A percentile compares a stretch with the other conserved stretches of the same genome.
These are phyloP conservation scores for Colletotrichum horii DNA, from an alignment of 2,329 filamentous ascomycete species.

Conservation along the genomic window DNA sequence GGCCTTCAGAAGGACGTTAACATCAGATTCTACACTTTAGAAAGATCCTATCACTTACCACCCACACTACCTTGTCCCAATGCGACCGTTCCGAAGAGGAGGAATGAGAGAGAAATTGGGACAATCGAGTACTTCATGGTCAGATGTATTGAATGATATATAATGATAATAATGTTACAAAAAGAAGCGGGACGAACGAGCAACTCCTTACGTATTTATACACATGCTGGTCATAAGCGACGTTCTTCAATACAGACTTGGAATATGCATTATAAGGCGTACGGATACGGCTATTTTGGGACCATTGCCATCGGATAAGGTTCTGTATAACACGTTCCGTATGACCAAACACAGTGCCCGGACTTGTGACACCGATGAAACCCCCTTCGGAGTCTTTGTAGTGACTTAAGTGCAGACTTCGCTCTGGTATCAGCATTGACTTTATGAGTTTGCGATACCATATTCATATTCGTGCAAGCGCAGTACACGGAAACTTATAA, in stretches of 20 bases:
- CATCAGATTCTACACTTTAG: rapidly evolving
- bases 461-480: rapidly evolving
- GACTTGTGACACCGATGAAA: not conserved
- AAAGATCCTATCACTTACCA: not conserved
- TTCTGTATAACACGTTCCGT: not conserved
- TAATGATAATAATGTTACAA: not conserved
- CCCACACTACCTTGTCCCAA: not conserved
- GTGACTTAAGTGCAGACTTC: not conserved
- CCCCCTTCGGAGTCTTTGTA: not conserved
- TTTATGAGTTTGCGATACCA: not conserved
- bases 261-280: not conserved
- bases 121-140: not conserved
- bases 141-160: not conserved
- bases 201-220: not conserved
- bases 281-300: not conserved
- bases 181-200: not conserved
- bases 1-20: not conserved
- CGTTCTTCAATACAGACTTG: not conserved
- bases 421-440: not conserved
- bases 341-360: not conserved
- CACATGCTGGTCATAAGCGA: not conserved
- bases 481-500: rapidly evolving
- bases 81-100: not conserved
- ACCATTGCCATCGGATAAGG: not conserved
- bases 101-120: not conserved